These are phyloP conservation scores for Saraca asoca DNA, from an alignment of 331 rosid species.

Conservation along the genomic window DNA sequence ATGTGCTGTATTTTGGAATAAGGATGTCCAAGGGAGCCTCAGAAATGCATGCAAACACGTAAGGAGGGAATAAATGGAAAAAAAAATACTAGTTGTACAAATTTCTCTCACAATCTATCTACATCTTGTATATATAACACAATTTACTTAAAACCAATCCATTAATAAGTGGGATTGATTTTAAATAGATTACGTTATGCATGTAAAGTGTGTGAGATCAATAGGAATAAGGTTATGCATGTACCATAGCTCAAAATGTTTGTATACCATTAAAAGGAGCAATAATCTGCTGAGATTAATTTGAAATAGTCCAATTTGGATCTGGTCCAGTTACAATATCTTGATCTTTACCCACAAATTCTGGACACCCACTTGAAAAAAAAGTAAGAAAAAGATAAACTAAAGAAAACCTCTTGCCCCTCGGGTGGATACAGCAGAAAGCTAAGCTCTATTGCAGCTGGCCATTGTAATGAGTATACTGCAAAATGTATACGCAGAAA, in stretches of 20 bases:
- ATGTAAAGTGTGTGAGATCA: not conserved
- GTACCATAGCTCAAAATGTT: too few relatives aligned
- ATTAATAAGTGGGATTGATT: not conserved
- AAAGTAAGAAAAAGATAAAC: not conserved
- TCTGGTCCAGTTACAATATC: constrained; percentile 25
- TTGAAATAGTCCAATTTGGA: constrained; percentile 18
- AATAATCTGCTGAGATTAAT: constrained; percentile 18
- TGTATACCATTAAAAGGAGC: too few relatives aligned
- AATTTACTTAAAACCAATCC: too few relatives aligned
- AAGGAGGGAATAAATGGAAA: too few relatives aligned
- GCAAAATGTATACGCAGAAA: constrained; percentile 1
- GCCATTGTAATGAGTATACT: constrained; percentile 12
- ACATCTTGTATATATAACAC: too few relatives aligned
- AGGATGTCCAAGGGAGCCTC: not conserved
- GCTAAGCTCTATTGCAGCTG: constrained; percentile 27
- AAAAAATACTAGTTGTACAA: too few relatives aligned
- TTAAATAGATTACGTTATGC: not conserved
- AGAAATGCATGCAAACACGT: constrained; percentile 8
- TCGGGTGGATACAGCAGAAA: too few relatives aligned
- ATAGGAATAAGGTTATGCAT: too few relatives aligned
- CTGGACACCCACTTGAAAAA: not conserved
- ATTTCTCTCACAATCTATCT: too few relatives aligned
- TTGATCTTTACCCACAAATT: constrained; percentile 28
- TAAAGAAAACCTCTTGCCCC: constrained; percentile 5
- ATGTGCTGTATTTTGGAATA: too few relatives aligned